Evolutionary conservation across 768 basidiomycete genomes (phyloP), one percentile per base, ranked within the genome.

Genomic region (Chiua virens): DNA sequence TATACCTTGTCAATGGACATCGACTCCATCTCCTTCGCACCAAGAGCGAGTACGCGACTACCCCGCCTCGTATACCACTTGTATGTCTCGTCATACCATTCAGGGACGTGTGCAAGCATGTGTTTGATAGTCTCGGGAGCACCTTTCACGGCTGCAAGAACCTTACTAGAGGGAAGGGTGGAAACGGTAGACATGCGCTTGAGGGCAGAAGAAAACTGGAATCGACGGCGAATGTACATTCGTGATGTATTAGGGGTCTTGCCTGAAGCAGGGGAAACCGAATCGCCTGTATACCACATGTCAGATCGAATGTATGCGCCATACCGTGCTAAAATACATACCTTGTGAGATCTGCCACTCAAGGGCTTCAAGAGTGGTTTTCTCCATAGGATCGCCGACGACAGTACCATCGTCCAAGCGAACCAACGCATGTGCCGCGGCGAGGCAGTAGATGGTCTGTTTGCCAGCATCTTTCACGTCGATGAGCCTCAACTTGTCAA

Each of bases 321-420:
- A 39, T 11, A 14, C 25, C 17, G 25, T 17, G 13, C 11, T 27
- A 34, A 39, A 27, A 32, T 18, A 52, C 73, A 43, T 45, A 82
- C 89, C 89, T 71, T 83, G 82, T 10, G 68, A 73, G 36, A 98
- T 68, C 51, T 83, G 84, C 96, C 97, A 98, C 42, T 91, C 86
- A 25, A 99, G 77, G 3, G 92, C 87, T 54, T 91, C 89, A 8
- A 98, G 75, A 0, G 97, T 96, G 1, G 91, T 95, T 73, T 95
- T 94, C 71, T 99, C 97, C 97, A 99, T 99, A 0, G 97, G 97
- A 66, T 99, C 97, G 4, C 97, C 97, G 38, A 98, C 95, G 34
- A 95, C 74, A 1, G 86, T 87, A 9, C 92, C 96, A 60, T 98
- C 96, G 59, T 99, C 96, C 22, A 99, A 78, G 42, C 89, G 79